phyloP scores from a whole-genome alignment of 2,329 filamentous ascomycete species.

The Cercospora nicotianae region DNA sequence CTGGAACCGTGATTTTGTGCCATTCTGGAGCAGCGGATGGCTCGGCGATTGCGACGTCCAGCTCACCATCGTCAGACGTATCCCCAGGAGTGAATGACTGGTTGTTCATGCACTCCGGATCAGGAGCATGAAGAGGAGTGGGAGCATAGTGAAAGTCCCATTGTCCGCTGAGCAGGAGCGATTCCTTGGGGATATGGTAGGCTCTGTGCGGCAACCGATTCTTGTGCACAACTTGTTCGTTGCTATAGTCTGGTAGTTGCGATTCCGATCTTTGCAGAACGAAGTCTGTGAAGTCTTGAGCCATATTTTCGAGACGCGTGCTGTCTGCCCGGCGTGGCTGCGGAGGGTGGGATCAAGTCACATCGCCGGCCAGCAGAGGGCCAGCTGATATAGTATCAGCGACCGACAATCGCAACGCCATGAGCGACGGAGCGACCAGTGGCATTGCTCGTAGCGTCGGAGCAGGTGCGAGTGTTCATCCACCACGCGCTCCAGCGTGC shows the following conservation, averaged over 20 bases:
- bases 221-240: constrained; percentile 22
- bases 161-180: constrained; percentile 19
- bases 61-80: neutral
- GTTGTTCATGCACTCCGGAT: neutral
- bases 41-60: neutral
- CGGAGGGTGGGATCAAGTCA: neutral
- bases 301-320: neutral
- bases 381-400: neutral
- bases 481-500: neutral
- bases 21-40: constrained; percentile 36
- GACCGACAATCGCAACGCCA: neutral
- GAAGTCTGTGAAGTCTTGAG: neutral
- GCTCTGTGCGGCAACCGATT: constrained; percentile 21
- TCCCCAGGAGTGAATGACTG: neutral
- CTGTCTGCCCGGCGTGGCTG: neutral
- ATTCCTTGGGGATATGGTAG: constrained; percentile 18
- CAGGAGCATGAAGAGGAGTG: constrained; percentile 19
- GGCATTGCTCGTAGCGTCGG: neutral
- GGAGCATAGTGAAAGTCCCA: constrained; percentile 25
- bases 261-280: neutral
- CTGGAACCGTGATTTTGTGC: constrained; percentile 61
- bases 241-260: constrained; percentile 17
- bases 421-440: neutral
- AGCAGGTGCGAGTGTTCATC: neutral
- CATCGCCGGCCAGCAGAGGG: neutral